Evolutionary conservation across 2,329 filamentous ascomycete genomes (phyloP).

Genomic region (Ampelomyces quisqualis): DNA sequence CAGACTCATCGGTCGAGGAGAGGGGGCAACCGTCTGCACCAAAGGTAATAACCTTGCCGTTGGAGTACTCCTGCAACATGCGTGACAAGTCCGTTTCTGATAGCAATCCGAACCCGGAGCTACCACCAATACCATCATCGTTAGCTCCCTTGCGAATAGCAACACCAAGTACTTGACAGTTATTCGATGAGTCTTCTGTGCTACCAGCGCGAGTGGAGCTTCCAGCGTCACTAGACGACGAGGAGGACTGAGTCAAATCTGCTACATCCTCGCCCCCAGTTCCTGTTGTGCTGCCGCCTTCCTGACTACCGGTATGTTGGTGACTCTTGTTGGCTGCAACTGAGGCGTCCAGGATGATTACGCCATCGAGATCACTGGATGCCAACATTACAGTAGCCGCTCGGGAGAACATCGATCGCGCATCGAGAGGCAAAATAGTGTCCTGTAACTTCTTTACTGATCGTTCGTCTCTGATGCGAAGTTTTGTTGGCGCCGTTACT

Average conservation of each 20-base stretch:
- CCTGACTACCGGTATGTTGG: not conserved
- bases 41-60: slow-evolving; percentile 5
- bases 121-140: too few species aligned
- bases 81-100: not conserved
- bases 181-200: not conserved
- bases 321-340: slow-evolving; percentile 19
- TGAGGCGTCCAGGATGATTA: slow-evolving; percentile 39
- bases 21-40: slow-evolving; percentile 1
- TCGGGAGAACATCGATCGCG: slow-evolving; percentile 36
- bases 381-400: slow-evolving; percentile 37
- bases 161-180: slow-evolving; percentile 1
- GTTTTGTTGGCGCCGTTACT: not conserved
- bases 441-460: slow-evolving; percentile 28
- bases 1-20: slow-evolving; percentile 4
- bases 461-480: not conserved
- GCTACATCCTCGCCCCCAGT: not conserved
- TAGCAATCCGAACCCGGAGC: not conserved
- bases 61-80: slow-evolving; percentile 1
- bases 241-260: not conserved
- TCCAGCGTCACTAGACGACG: slow-evolving; percentile 3
- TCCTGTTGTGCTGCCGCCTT: not conserved
- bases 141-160: not conserved
- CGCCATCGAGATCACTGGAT: slow-evolving; percentile 38
- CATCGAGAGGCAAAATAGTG: slow-evolving; percentile 30
- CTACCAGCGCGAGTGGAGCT: not conserved